phyloP scores from a whole-genome alignment of 371 early-diverging fungal species.

The Apophysomyces variabilis region DNA sequence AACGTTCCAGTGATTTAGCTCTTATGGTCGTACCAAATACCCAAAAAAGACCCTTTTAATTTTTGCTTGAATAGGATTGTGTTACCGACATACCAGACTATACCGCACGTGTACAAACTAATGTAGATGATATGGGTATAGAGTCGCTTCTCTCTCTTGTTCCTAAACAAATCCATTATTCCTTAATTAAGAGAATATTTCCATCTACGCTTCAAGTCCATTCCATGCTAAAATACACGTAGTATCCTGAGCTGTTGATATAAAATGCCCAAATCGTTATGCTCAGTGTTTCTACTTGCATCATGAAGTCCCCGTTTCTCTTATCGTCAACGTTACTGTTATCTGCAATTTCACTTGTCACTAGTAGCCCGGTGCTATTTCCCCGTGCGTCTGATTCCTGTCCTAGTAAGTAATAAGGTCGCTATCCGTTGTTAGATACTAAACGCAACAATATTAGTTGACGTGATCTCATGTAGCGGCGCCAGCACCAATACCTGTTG shows the following conservation, averaged over 20 bases:
- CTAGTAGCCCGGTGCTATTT: not conserved
- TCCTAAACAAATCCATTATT: too few relatives aligned
- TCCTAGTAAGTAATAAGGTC: not conserved
- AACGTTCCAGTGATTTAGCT: too few relatives aligned
- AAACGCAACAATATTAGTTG: not conserved
- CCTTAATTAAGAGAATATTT: constrained; percentile 7
- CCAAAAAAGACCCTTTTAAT: too few relatives aligned
- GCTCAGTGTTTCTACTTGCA: not conserved
- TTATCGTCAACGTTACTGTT: not conserved
- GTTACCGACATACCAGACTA: too few relatives aligned
- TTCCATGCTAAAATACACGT: not conserved
- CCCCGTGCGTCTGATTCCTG: not conserved
- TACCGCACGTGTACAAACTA: too few relatives aligned
- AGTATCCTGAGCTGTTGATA: not conserved
- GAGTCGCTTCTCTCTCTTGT: too few relatives aligned
- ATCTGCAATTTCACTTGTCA: not conserved
- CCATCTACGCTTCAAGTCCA: constrained; percentile 2
- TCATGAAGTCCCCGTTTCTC: not conserved
- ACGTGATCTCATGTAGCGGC: not conserved
- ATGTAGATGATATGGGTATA: too few relatives aligned
- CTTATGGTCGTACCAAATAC: too few relatives aligned
- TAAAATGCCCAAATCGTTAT: not conserved
- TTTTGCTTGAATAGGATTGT: too few relatives aligned
- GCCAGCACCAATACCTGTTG: constrained; percentile 12
- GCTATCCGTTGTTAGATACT: not conserved